Percentiles rank a stretch among this genome's conserved stretches.
phyloP scores from a whole-genome alignment of 2,329 filamentous ascomycete species.

The Dactylellina haptotyla region DNA sequence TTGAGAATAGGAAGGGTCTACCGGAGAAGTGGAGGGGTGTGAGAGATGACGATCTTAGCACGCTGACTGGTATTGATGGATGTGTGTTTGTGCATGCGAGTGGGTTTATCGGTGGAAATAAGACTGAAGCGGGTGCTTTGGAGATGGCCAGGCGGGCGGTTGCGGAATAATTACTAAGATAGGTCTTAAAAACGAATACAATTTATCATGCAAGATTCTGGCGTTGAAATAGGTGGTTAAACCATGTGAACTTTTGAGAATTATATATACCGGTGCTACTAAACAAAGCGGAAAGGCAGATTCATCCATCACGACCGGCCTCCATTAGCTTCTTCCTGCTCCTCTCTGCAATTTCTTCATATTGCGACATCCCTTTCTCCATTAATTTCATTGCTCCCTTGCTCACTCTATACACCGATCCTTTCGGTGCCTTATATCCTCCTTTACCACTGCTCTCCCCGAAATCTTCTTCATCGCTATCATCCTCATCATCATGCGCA shows the following conservation, averaged over 20 bases:
- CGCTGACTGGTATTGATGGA: conserved; percentile 74
- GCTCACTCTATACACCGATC: conserved; percentile 71
- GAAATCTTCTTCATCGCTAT: conserved; percentile 61
- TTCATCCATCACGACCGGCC: not conserved
- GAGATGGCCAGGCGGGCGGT: conserved; percentile 84
- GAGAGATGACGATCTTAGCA: conserved; percentile 83
- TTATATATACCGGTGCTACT: not conserved
- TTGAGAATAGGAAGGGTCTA: conserved; percentile 88
- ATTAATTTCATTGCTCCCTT: conserved; percentile 69
- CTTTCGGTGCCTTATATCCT: conserved; percentile 63
- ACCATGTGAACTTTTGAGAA: not conserved
- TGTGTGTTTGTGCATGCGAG: conserved; percentile 93
- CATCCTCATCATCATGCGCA: conserved; percentile 64
- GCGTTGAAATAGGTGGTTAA: too few relatives aligned
- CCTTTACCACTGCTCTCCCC: conserved; percentile 65
- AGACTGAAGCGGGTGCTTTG: conserved; percentile 86
- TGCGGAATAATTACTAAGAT: conserved; percentile 56
- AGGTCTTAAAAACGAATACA: too few relatives aligned
- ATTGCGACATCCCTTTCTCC: conserved; percentile 71
- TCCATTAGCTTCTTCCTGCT: conserved; percentile 65
- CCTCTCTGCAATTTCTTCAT: conserved; percentile 72
- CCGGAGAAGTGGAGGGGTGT: conserved; percentile 93
- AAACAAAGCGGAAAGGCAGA: not conserved
- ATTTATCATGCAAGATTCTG: too few relatives aligned
- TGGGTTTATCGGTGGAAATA: conserved; percentile 96